Base-by-base conservation (phyloP, 1,284 basidiomycete genomes). In the Leccinum solheimii region DNA sequence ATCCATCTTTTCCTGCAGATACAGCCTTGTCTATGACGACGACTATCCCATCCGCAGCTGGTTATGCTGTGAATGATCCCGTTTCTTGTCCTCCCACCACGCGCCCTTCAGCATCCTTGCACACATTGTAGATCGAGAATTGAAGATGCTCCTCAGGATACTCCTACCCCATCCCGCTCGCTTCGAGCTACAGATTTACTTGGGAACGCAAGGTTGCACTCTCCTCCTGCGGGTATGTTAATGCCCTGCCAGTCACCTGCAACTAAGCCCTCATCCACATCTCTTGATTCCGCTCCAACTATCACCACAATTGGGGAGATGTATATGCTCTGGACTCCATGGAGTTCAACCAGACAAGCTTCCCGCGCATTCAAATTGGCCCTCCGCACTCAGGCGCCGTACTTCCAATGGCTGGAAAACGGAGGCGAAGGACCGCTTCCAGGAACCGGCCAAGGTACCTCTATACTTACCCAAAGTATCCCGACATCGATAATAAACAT, bases 331-430 rank as follows among this genome's bases (percentile, higher is more conserved):
- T n/a, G n/a, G n/a, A n/a, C n/a, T n/a, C n/a, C n/a, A n/a, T n/a
- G n/a, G n/a, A n/a, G n/a, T n/a, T n/a, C n/a, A n/a, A n/a, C n/a
- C n/a, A n/a, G n/a, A n/a, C n/a, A n/a, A n/a, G n/a, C n/a, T n/a
- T n/a, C n/a, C n/a, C n/a, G n/a, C n/a, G n/a, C n/a, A n/a, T n/a
- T n/a, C n/a, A n/a, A n/a, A n/a, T n/a, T n/a, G n/a, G n/a, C n/a
- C n/a, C n/a, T n/a, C n/a, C 77, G 76, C 3, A 78, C 77, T 16
- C 59, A 67, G 9, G 76, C 72, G n/a, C 79, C 79, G 1, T 86
- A 78, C 63, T 86, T 86, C 60, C 79, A 77, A 8, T 86, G 84
- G 85, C 71, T 86, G 5, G 84, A 86, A 66, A 81, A 81, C 14
- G 79, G 79, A 54, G 74, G 72, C 8, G n/a, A 61, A 53, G 74